These are phyloP conservation scores for Penicillium frequentans DNA, from an alignment of 2,329 filamentous ascomycete species.

Conservation along the genomic window DNA sequence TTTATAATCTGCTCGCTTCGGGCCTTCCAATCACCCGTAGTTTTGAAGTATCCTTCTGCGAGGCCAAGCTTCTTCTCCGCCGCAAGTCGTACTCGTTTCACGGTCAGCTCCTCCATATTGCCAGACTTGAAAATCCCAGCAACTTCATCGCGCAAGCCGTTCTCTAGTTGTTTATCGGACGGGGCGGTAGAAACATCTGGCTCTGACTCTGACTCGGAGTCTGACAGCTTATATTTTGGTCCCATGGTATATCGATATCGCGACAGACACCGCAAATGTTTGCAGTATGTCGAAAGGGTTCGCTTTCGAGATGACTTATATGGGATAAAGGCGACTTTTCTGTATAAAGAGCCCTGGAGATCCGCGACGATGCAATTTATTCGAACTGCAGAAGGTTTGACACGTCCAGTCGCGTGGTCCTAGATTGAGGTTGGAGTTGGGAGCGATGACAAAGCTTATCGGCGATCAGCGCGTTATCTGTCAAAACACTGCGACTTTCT, in stretches of 20 bases:
- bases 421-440: not conserved
- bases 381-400: not conserved
- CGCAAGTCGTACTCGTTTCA: conserved; percentile 56
- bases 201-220: conserved; percentile 27
- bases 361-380: not conserved
- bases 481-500: not conserved
- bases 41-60: conserved; percentile 56
- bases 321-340: not conserved
- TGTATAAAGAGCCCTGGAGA: too few species aligned
- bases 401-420: not conserved
- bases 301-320: not conserved
- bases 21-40: conserved; percentile 54
- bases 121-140: conserved; percentile 35
- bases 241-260: conserved; percentile 22
- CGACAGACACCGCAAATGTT: not conserved
- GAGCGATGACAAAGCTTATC: conserved; percentile 8
- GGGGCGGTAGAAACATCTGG: conserved; percentile 16
- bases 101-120: conserved; percentile 54
- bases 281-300: not conserved
- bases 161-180: conserved; percentile 38
- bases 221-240: conserved; percentile 31
- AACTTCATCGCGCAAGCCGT: conserved; percentile 40
- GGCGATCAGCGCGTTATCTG: not conserved
- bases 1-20: conserved; percentile 56
- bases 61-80: conserved; percentile 55